Evolutionary conservation across 768 basidiomycete genomes (phyloP).

Genomic region (Hericium alpestre): DNA sequence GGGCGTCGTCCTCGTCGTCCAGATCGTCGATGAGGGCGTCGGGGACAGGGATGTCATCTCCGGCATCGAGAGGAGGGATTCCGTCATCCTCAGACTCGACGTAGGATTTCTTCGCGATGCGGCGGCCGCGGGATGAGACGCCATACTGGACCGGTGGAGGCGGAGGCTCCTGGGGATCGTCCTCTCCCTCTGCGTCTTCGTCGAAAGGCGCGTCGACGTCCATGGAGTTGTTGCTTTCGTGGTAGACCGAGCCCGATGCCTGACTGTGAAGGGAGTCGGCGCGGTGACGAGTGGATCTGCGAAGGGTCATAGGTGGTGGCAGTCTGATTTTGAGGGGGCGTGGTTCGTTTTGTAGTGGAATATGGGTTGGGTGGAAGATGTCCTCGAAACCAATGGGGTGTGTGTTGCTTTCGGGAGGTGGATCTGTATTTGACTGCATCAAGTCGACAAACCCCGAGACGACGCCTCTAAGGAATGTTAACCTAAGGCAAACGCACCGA

Average conservation of each 20-base stretch:
- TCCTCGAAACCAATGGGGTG: neutral
- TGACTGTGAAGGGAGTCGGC: slow-evolving; percentile 12
- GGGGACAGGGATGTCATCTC: slow-evolving; percentile 1
- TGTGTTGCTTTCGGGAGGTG: neutral
- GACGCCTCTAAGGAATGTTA: neutral
- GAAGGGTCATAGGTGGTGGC: slow-evolving; percentile 11
- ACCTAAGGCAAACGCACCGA: neutral
- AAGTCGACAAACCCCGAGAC: neutral
- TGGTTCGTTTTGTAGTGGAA: neutral
- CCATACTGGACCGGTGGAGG: slow-evolving; percentile 7
- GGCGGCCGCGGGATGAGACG: slow-evolving; percentile 18
- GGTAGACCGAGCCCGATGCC: slow-evolving; percentile 26
- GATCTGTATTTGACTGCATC: neutral
- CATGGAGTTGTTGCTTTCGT: slow-evolving; percentile 22
- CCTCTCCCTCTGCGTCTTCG: slow-evolving; percentile 15
- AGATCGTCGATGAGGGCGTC: slow-evolving; percentile 11
- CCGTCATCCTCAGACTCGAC: slow-evolving; percentile 18
- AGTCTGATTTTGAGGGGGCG: slow-evolving; percentile 11
- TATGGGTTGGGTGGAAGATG: neutral
- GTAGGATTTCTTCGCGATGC: slow-evolving; percentile 18
- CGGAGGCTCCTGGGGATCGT: slow-evolving; percentile 8
- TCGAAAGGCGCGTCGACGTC: slow-evolving; percentile 19
- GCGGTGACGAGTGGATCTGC: slow-evolving; percentile 7
- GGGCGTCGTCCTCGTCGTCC: slow-evolving; percentile 18
- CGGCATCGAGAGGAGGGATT: slow-evolving; percentile 6